Percentiles rank a stretch among this genome's conserved stretches.
Conservation (phyloP, 2,329 filamentous ascomycete species). For the Sclerotinia sclerotiorum region DNA sequence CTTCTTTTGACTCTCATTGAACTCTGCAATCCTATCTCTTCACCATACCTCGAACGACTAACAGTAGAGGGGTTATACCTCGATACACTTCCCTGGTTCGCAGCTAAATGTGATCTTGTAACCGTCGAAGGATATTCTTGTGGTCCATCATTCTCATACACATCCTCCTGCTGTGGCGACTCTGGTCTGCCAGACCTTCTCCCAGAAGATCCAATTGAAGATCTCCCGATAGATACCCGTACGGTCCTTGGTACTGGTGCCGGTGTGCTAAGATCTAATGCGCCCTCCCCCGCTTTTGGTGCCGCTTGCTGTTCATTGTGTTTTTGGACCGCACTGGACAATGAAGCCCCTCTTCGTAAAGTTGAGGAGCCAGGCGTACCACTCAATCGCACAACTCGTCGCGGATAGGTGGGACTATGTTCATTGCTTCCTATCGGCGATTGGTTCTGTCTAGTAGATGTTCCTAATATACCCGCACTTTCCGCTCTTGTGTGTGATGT, state of each 20-base stretch:
- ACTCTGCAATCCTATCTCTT: conserved; percentile 66
- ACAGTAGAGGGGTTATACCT: conserved; percentile 51
- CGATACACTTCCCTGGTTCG: conserved; percentile 54
- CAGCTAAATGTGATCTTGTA: conserved; percentile 48
- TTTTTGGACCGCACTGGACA: conserved; percentile 35
- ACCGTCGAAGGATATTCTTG: conserved; percentile 48
- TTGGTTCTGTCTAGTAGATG: conserved; percentile 20
- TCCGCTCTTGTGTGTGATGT: conserved; percentile 27
- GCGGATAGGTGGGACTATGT: conserved; percentile 36
- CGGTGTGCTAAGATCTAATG: conserved; percentile 39
- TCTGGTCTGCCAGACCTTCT: conserved; percentile 33
- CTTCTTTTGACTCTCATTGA: conserved; percentile 77
- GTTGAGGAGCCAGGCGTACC: conserved; percentile 37
- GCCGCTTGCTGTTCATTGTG: conserved; percentile 30
- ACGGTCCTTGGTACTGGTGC: conserved; percentile 38
- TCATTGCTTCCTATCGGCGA: conserved; percentile 28
- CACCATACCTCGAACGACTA: conserved; percentile 54
- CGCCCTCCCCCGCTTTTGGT: conserved; percentile 33
- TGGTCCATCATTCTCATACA: conserved; percentile 28
- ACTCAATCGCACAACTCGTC: conserved; percentile 39
- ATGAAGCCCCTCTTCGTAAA: conserved; percentile 35
- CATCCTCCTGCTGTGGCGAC: conserved; percentile 32
- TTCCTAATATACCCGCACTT: conserved; percentile 23
- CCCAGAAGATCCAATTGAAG: conserved; percentile 37
- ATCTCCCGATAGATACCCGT: conserved; percentile 34